phyloP scores from a whole-genome alignment of 345 rosid genomes.

The Gossypium sturtianum region DNA sequence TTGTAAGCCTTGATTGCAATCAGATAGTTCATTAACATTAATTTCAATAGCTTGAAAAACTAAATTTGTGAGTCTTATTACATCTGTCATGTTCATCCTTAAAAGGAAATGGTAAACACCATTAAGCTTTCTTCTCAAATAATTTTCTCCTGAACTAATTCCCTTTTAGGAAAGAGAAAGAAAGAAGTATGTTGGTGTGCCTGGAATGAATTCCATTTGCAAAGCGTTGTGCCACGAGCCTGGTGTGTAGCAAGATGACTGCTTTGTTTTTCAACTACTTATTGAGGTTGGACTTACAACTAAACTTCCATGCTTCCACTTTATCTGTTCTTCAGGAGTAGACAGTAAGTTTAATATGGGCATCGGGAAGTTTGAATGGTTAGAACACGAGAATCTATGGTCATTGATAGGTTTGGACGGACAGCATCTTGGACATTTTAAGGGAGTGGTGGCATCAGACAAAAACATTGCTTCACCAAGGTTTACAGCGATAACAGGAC shows the following conservation, averaged over 20 bases:
- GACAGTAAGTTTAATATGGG: slow-evolving; percentile 58
- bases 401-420: slow-evolving; percentile 54
- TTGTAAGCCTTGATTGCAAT: not conserved
- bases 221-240: slow-evolving; percentile 56
- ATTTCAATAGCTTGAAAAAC: no score
- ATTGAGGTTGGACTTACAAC: not conserved
- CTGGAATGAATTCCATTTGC: slow-evolving; percentile 79
- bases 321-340: slow-evolving; percentile 42
- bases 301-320: slow-evolving; percentile 4
- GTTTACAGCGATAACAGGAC: slow-evolving; percentile 49
- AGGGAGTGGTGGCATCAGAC: slow-evolving; percentile 66
- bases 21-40: not conserved
- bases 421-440: slow-evolving; percentile 49
- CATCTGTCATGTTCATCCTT: not conserved
- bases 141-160: not conserved
- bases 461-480: slow-evolving; percentile 61
- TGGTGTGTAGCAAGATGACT: slow-evolving; percentile 27
- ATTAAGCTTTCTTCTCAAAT: not conserved
- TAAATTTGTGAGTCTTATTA: no score
- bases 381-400: slow-evolving; percentile 57
- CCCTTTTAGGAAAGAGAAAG: slow-evolving; percentile 43
- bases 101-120: not conserved
- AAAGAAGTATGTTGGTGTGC: slow-evolving; percentile 73
- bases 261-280: not conserved
- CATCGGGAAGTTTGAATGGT: slow-evolving; percentile 64